These are phyloP conservation scores for Veloboletus limbatus DNA, from an alignment of 1,284 basidiomycete species.

Conservation along the genomic window DNA sequence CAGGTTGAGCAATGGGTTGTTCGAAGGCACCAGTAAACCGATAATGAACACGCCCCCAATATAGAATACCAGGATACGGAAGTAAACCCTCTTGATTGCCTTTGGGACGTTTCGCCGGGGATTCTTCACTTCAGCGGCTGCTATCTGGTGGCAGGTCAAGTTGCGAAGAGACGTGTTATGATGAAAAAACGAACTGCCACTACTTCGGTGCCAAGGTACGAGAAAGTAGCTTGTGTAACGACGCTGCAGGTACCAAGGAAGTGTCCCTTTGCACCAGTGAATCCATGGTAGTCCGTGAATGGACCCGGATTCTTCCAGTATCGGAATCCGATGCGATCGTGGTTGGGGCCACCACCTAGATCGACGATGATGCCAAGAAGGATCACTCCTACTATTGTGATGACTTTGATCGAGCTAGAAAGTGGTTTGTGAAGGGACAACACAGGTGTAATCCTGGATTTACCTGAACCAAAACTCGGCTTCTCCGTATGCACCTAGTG, in stretches of 20 bases:
- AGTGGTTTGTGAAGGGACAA: too few relatives aligned
- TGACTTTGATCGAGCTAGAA: conserved; percentile 46
- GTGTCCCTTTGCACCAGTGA: conserved; percentile 34
- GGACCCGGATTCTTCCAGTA: conserved; percentile 50
- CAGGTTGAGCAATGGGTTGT: conserved; percentile 40
- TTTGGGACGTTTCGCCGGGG: conserved; percentile 37
- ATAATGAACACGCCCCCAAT: conserved; percentile 47
- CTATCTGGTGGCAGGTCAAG: too few relatives aligned
- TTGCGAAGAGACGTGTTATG: too few relatives aligned
- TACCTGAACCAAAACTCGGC: conserved; percentile 50
- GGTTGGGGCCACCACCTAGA: conserved; percentile 42
- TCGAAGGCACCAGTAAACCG: conserved; percentile 50
- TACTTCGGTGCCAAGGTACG: conserved; percentile 57
- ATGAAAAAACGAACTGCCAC: conserved; percentile 44
- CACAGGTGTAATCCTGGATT: too few relatives aligned
- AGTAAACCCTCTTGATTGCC: conserved; percentile 49
- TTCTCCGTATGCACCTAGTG: conserved; percentile 52
- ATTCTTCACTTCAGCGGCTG: conserved; percentile 47
- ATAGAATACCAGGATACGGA: conserved; percentile 54
- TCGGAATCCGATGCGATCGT: conserved; percentile 41
- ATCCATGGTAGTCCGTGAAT: conserved; percentile 31
- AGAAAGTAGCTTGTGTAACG: conserved; percentile 43
- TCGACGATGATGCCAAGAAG: conserved; percentile 44
- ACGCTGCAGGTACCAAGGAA: conserved; percentile 51
- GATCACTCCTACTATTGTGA: conserved; percentile 43